A percentile compares a stretch with the other conserved stretches of the same genome.
phyloP scores from a whole-genome alignment of 2,329 filamentous ascomycete species.

The Periconia sp. region DNA sequence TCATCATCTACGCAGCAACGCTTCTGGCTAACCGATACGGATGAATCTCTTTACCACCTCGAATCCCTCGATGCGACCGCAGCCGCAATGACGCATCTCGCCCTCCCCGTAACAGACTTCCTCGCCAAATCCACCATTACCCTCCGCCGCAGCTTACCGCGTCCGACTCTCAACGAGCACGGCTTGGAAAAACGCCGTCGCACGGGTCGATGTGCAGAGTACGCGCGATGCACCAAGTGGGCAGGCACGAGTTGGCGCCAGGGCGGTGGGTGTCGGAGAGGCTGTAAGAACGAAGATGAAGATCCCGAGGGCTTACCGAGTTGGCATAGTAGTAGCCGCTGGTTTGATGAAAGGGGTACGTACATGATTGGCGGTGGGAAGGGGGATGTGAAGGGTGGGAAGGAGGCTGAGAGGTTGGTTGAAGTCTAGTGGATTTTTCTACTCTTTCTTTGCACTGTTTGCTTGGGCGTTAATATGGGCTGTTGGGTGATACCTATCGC shows the following conservation, averaged over 20 bases:
- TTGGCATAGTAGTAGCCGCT: conserved; percentile 36
- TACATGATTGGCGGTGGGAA: conserved; percentile 32
- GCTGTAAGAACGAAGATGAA: conserved; percentile 37
- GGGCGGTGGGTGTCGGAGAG: conserved; percentile 33
- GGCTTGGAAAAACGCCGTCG: conserved; percentile 22
- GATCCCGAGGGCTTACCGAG: conserved; percentile 33
- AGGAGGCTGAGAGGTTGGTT: background rate
- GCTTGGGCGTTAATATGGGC: background rate
- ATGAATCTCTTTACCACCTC: conserved; percentile 31
- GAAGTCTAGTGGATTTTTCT: background rate
- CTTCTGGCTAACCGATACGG: conserved; percentile 23
- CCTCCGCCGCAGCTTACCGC: conserved; percentile 28
- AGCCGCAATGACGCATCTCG: conserved; percentile 25
- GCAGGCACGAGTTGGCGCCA: conserved; percentile 31
- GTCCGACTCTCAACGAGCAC: conserved; percentile 25
- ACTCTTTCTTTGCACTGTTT: background rate
- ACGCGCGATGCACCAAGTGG: conserved; percentile 39
- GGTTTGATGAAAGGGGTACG: conserved; percentile 33
- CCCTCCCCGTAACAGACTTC: conserved; percentile 30
- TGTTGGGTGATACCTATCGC: background rate
- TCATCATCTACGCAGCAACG: conserved; percentile 1
- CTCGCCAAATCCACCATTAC: conserved; percentile 35
- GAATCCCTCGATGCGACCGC: conserved; percentile 39
- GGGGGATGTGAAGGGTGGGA: background rate
- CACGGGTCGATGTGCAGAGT: conserved; percentile 27